These are phyloP conservation scores for Vigna nakashimae DNA, from an alignment of 306 rosid species.

Conservation along the genomic window DNA sequence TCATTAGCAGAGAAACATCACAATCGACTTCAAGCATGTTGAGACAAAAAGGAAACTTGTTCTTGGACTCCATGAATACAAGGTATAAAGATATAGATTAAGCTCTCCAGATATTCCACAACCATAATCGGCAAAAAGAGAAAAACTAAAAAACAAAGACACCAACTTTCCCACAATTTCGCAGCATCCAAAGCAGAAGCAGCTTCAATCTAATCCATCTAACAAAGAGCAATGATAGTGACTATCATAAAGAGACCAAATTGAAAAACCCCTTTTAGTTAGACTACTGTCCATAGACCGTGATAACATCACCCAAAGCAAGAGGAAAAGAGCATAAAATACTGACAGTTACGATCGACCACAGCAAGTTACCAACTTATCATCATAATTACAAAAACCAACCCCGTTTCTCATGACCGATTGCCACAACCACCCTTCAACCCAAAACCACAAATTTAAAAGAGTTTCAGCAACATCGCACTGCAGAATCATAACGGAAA, in stretches of 20 bases:
- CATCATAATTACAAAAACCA: slow-evolving; percentile 40
- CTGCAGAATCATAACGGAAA: slow-evolving; percentile 40
- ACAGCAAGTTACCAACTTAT: slow-evolving; percentile 38
- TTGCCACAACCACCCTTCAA: slow-evolving; percentile 1
- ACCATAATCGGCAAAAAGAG: background rate
- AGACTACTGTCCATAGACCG: background rate
- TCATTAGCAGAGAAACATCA: slow-evolving; percentile 2
- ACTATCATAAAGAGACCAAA: slow-evolving; percentile 19
- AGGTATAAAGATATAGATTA: slow-evolving; percentile 25
- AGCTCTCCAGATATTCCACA: slow-evolving; percentile 23
- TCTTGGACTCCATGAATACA: slow-evolving; percentile 22
- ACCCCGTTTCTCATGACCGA: slow-evolving; percentile 33
- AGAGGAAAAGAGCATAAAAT: background rate
- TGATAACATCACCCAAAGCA: slow-evolving; percentile 23
- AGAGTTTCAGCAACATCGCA: slow-evolving; percentile 26
- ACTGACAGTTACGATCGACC: slow-evolving; percentile 14
- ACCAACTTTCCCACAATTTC: slow-evolving; percentile 39
- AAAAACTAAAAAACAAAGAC: background rate
- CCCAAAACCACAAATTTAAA: slow-evolving; percentile 37
- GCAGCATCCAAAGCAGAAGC: slow-evolving; percentile 43
- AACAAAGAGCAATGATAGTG: background rate
- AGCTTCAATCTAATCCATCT: slow-evolving; percentile 33
- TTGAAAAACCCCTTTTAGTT: slow-evolving; percentile 24
- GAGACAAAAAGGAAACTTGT: slow-evolving; percentile 12
- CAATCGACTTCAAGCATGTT: background rate